Base-by-base conservation (phyloP, 164 flowering plant genomes). In the Vitis rupestris region DNA sequence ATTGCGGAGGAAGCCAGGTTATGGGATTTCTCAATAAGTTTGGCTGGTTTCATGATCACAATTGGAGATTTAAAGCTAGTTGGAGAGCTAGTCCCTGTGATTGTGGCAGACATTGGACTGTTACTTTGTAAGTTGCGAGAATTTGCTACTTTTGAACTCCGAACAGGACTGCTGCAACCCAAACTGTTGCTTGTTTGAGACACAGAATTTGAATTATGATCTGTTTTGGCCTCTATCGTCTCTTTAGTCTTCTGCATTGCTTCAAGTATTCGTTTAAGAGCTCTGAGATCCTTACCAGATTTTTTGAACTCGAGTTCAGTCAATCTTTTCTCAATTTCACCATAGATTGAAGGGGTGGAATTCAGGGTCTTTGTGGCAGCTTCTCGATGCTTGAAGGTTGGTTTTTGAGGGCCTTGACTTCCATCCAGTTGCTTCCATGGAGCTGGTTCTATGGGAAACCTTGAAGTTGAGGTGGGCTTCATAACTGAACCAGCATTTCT, bases 211-310 rank as follows among this genome's bases (percentile, higher is more conserved):
- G 74, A 66, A 64, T 76, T 53, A 57, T 82, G 71, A 17, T 84
- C 85, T 49, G 71, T 81, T 61, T 77, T 77, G 51, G 67, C 61
- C 66, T 88, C 89, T 29, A 71, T 29, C 29, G 44, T 69, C 58
- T 73, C 84, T 71, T 85, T 85, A 3, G 79, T 80, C 57, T 76
- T 84, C 71, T 90, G 91, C 94, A 96, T 90, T 71, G 97, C 85
- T 67, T 92, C 96, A 74, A 93, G 81, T 66, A 93, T 92, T 77
- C 91, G 97, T 78, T 90, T 91, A 44, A 95, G 94, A 70, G 99
- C 98, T 80, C 97, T 86, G 77, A 96, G 95, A 85, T 92, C 97
- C 80, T 85, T 88, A 17, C 88, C 91, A 1, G 97, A 85, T 74
- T 81, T 89, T 65, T 74, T 79, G 72, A 89, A 92, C 76, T 92